Base-by-base conservation (phyloP, 345 rosid species). In the Populus alba region DNA sequence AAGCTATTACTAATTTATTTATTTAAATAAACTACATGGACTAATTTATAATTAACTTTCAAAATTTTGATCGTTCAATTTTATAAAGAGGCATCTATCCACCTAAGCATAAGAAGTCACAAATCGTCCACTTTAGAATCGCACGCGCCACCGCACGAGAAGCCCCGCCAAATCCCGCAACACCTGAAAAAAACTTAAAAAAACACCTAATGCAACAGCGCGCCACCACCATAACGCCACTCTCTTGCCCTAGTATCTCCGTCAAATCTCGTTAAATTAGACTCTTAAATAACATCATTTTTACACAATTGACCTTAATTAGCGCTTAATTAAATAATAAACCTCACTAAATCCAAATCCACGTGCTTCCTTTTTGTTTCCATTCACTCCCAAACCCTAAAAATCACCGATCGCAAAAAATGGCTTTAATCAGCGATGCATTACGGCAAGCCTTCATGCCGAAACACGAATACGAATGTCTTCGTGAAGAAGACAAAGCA, bases 381-480 rank as follows among this genome's bases (percentile, higher is more conserved):
- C 33, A 33, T 75, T 38, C 74, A 18, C 23, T 38, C 70, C 31
- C 51, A 51, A 33, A 35, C 74, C 43, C 45, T 57, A 53, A 68
- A 68, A n/a, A 29, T 51, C 10, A 8, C 33, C 8, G 57, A 23
- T 47, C 29, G 29, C 13, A 43, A 43, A 13, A 69, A 65, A 92
- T 92, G 99, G 93, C 94, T 85, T 85, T 90, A 17, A 88, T 93
- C 62, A 83, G 95, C 31, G 95, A 95, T 83, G 99, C 96, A 55
- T 82, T 92, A 76, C 92, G 98, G 77, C 94, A 92, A 79, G 98
- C 94, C 17, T 93, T 95, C 81, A 95, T 89, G 98, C 97, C 90
- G 41, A 92, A 92, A 84, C 97, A 80, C 73, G 96, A 92, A 86
- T 95, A 95, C 85, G 92, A 93, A 81, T 86, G 89, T 81, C 89